A percentile compares a stretch with the other conserved stretches of the same genome.
phyloP scores from a whole-genome alignment of 106 monocot genomes.

The Acorus gramineus region DNA sequence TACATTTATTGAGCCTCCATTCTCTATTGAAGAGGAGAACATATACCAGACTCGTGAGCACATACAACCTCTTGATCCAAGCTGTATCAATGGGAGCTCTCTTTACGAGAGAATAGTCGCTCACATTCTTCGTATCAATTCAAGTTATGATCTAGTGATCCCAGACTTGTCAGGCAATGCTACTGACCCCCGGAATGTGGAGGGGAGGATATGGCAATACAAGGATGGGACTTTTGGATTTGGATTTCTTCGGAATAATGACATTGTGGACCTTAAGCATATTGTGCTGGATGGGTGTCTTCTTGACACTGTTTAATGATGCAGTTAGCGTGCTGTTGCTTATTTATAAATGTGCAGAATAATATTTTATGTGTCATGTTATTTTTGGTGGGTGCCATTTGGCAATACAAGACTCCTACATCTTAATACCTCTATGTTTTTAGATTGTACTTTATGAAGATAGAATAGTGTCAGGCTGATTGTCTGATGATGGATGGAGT shows the following conservation, averaged over 20 bases:
- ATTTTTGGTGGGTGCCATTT: no score
- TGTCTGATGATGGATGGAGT: no score
- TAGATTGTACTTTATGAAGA: no score
- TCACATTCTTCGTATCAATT: slow-evolving; percentile 60
- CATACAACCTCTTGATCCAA: slow-evolving; percentile 16
- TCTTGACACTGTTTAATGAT: slow-evolving; percentile 52
- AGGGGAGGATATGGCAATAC: slow-evolving; percentile 94
- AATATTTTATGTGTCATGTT: no score
- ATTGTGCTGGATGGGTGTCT: slow-evolving; percentile 49
- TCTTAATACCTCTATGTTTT: no score
- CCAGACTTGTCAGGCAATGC: slow-evolving; percentile 33
- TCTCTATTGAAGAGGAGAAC: slow-evolving; percentile 52
- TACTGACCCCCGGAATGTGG: slow-evolving; percentile 41
- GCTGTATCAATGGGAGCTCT: slow-evolving; percentile 4
- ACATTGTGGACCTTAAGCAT: slow-evolving; percentile 69
- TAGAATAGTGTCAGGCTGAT: no score
- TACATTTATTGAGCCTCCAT: slow-evolving; percentile 54
- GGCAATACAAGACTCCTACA: no score
- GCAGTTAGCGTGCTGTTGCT: background rate
- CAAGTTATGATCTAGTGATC: slow-evolving; percentile 56
- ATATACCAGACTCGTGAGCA: slow-evolving; percentile 44
- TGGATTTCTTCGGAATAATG: slow-evolving; percentile 65
- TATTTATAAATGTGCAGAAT: no score
- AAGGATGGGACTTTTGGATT: slow-evolving; percentile 77
- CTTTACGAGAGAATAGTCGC: slow-evolving; percentile 27